Base-by-base conservation (phyloP, 345 rosid species). In the Moringa oleifera region DNA sequence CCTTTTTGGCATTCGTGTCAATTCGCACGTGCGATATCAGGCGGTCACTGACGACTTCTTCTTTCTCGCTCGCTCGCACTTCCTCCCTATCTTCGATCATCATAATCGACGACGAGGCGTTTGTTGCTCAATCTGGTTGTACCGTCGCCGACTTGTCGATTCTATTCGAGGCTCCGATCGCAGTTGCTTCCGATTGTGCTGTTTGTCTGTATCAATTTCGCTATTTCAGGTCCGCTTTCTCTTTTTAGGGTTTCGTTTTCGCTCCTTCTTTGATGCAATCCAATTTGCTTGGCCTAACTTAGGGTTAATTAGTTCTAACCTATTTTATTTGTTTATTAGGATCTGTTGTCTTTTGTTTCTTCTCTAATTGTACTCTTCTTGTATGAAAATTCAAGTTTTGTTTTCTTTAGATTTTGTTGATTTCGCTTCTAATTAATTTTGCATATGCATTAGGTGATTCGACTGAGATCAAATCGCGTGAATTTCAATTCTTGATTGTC, bases 21-120 rank as follows among this genome's bases (percentile, higher is more conserved):
- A 62, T 64, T 73, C 69, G 53, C 77, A 73, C 77, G 77, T 73
- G 77, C 66, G 77, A 67, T 47, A 59, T 56, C 62, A 41, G 66
- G 62, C 61, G 59, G 51, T 68, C 58, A 63, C 55, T 61, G 65
- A 53, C 63, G 28, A 50, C 62, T 33, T 73, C 25, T 67, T 52
- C 64, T 20, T 28, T 73, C 65, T 62, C n/a, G 46, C 19, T 22
- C 23, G 18, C 17, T 63, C n/a, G n/a, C n/a, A n/a, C n/a, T n/a
- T n/a, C n/a, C n/a, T n/a, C n/a, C n/a, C n/a, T n/a, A n/a, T n/a
- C n/a, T n/a, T n/a, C 70, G 53, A 60, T 68, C 72, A 33, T 67
- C 66, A 20, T 59, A 50, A 21, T 53, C 61, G 36, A 50, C 45
- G 19, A 59, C 61, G 37, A 55, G 61, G 33, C 8, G 22, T 49